phyloP scores from a whole-genome alignment of 2,329 filamentous ascomycete species.

The Blastomyces silverae region DNA sequence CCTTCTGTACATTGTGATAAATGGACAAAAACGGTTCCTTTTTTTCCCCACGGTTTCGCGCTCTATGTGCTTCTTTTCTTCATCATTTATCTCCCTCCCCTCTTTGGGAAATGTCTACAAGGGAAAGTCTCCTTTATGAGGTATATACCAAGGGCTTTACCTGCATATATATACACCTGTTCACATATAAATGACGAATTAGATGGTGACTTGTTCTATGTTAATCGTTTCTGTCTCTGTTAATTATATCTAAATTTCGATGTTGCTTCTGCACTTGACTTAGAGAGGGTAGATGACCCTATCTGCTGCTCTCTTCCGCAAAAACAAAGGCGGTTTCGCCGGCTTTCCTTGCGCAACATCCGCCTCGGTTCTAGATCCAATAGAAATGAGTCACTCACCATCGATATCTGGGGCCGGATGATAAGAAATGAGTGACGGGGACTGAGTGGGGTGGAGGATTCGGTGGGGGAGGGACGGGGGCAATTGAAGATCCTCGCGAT shows the following conservation, averaged over 20 bases:
- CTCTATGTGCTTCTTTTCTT: background rate
- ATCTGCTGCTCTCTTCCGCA: background rate
- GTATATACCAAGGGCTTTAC: too few species aligned
- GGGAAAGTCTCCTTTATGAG: background rate
- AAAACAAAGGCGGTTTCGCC: background rate
- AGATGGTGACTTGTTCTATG: background rate
- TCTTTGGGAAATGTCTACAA: background rate
- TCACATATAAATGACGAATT: background rate
- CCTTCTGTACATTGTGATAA: background rate
- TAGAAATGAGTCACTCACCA: background rate
- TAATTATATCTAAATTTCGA: background rate
- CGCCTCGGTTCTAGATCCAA: background rate
- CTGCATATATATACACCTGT: background rate
- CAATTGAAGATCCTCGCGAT: too few species aligned
- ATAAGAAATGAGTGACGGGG: too few species aligned
- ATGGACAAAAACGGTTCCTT: background rate
- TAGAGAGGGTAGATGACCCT: background rate
- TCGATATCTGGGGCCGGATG: too few species aligned
- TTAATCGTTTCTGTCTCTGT: background rate
- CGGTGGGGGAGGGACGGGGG: too few species aligned
- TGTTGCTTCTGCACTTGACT: background rate
- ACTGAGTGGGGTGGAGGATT: too few species aligned
- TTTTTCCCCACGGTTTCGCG: too few species aligned
- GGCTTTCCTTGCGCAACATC: too few species aligned
- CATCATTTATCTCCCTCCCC: background rate